Conservation (phyloP, 371 early-diverging fungal species). For the Lichtheimia ramosa region DNA sequence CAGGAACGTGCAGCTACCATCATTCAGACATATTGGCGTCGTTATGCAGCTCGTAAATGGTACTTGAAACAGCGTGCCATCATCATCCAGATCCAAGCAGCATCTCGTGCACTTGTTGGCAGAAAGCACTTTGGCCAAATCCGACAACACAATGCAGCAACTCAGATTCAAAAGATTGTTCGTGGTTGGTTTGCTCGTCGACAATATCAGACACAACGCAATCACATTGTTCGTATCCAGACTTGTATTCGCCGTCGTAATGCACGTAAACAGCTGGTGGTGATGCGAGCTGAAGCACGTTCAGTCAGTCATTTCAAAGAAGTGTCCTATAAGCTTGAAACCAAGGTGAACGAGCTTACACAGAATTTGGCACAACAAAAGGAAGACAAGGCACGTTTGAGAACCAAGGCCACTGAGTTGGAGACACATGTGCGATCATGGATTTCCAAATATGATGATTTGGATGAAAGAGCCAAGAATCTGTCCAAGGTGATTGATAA, state of each 20-base stretch:
- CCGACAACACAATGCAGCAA: conserved; percentile 67
- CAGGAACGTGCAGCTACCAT: conserved; percentile 70
- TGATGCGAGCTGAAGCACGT: conserved; percentile 81
- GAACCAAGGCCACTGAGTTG: conserved; percentile 55
- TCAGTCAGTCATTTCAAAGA: conserved; percentile 93
- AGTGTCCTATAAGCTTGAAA: conserved; percentile 91
- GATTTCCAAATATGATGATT: conserved; percentile 71
- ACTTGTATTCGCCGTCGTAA: conserved; percentile 74
- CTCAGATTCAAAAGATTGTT: conserved; percentile 68
- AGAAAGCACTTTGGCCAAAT: conserved; percentile 42
- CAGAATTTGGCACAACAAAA: conserved; percentile 72
- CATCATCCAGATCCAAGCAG: conserved; percentile 47
- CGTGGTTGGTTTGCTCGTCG: conserved; percentile 69
- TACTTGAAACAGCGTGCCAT: conserved; percentile 41
- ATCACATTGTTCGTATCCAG: conserved; percentile 77
- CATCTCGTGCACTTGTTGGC: conserved; percentile 52
- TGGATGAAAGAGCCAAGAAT: conserved; percentile 53
- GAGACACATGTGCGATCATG: conserved; percentile 69
- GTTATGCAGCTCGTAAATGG: conserved; percentile 61
- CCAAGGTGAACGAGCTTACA: conserved; percentile 90
- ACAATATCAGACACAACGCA: conserved; percentile 48
- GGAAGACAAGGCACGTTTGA: conserved; percentile 67
- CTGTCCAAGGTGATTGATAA: conserved; percentile 50
- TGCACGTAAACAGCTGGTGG: conserved; percentile 67
- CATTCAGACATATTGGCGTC: conserved; percentile 78